Evolutionary conservation across 2,329 filamentous ascomycete genomes (phyloP).

Genomic region (Metarhizium guizhouense): DNA sequence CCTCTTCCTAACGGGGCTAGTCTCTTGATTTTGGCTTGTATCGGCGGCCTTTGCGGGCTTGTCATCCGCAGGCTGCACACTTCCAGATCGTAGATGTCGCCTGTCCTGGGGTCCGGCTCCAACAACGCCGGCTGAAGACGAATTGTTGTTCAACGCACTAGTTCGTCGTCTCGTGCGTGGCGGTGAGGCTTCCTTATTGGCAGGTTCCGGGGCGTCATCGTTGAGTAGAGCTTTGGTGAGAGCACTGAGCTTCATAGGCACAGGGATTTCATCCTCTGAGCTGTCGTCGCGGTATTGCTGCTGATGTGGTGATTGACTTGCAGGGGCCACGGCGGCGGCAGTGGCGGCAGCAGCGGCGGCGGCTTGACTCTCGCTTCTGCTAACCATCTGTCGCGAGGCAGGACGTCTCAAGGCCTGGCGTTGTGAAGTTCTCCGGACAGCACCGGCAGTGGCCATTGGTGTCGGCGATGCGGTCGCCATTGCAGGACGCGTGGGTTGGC

Average conservation of each 20-base stretch:
- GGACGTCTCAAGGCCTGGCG: conserved; percentile 45
- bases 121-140: conserved; percentile 24
- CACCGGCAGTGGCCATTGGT: conserved; percentile 41
- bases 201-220: conserved; percentile 44
- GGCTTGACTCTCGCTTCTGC: conserved; percentile 37
- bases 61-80: conserved; percentile 29
- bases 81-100: conserved; percentile 38
- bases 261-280: conserved; percentile 88
- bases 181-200: conserved; percentile 32
- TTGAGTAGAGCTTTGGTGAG: conserved; percentile 79
- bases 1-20: conserved; percentile 45
- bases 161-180: conserved; percentile 38
- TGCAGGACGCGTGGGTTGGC: conserved; percentile 11
- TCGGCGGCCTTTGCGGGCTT: conserved; percentile 3
- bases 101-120: conserved; percentile 32
- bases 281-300: conserved; percentile 60
- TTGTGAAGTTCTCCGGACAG: conserved; percentile 44
- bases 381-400: conserved; percentile 35
- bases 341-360: conserved; percentile 18
- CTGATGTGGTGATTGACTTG: conserved; percentile 29
- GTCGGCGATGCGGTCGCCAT: conserved; percentile 50
- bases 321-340: conserved; percentile 14
- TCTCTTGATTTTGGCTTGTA: conserved; percentile 30
- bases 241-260: conserved; percentile 88
- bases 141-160: conserved; percentile 31